Percentiles rank a stretch among this genome's conserved stretches.
Conservation (phyloP, 169 alveolate species). For the Plasmodium falciparum region DNA sequence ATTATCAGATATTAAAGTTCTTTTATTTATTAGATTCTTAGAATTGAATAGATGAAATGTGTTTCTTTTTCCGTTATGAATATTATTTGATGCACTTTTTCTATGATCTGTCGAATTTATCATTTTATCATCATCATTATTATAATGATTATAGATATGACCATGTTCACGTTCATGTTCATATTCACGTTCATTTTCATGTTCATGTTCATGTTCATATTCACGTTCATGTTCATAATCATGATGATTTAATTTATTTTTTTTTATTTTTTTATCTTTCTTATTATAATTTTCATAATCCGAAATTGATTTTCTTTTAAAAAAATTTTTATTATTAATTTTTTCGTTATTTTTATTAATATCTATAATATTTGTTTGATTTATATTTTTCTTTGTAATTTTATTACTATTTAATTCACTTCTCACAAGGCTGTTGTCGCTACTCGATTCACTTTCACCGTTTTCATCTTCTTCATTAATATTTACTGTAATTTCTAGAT, state of each 20-base stretch:
- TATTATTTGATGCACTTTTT: slow-evolving; percentile 3
- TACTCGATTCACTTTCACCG: slow-evolving; percentile 6
- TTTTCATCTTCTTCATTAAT: slow-evolving; percentile 14
- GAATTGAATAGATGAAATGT: neutral
- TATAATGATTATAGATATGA: neutral
- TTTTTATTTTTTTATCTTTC: slow-evolving; percentile 1
- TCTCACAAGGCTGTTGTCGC: slow-evolving; percentile 18
- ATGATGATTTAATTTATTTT: neutral
- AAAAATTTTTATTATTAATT: slow-evolving; percentile 1
- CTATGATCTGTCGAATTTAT: neutral
- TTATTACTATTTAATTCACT: neutral
- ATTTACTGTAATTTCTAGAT: slow-evolving; percentile 45
- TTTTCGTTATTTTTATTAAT: neutral
- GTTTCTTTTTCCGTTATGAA: neutral
- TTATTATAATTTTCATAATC: slow-evolving; percentile 50
- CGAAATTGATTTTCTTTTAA: slow-evolving; percentile 65
- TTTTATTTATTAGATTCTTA: neutral
- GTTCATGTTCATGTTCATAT: too few relatives aligned
- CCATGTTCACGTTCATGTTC: too few relatives aligned
- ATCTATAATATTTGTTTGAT: neutral
- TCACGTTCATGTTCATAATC: too few relatives aligned
- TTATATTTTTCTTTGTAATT: neutral
- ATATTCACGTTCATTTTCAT: too few relatives aligned
- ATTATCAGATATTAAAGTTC: slow-evolving; percentile 21
- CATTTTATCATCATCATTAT: neutral